phyloP scores from a whole-genome alignment of 2,329 filamentous ascomycete genomes.

The Ceratocystis colombiana region DNA sequence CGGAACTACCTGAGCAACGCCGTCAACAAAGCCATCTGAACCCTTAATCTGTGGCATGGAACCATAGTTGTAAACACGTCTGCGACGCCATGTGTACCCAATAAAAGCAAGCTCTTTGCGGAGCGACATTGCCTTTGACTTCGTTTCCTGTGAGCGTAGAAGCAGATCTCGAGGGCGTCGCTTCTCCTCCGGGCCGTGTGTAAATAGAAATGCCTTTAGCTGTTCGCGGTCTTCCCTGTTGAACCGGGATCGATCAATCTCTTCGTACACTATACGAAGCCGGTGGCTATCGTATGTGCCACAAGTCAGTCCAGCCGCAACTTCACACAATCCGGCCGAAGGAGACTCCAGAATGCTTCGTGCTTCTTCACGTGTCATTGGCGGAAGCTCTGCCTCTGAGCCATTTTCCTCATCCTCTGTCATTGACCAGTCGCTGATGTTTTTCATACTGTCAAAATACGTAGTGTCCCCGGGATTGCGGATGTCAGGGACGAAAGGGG shows the following conservation, averaged over 20 bases:
- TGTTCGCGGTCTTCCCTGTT: constrained; percentile 34
- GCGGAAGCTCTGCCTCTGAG: constrained; percentile 10
- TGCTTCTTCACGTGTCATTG: constrained; percentile 21
- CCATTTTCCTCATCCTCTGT: constrained; percentile 17
- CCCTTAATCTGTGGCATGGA: constrained; percentile 21
- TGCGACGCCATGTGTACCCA: constrained; percentile 68
- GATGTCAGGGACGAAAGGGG: constrained; percentile 73
- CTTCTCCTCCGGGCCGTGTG: constrained; percentile 53
- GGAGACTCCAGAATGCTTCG: constrained; percentile 33
- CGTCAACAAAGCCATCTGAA: not conserved
- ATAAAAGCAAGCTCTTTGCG: constrained; percentile 76
- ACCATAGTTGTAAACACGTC: constrained; percentile 26
- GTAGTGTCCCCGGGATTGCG: constrained; percentile 61
- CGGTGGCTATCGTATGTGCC: constrained; percentile 41
- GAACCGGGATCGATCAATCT: constrained; percentile 37
- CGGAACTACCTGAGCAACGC: constrained; percentile 15
- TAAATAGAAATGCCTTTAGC: constrained; percentile 43
- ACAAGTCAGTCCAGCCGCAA: constrained; percentile 39
- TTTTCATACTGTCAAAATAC: constrained; percentile 79
- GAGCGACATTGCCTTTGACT: constrained; percentile 61
- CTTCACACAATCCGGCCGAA: constrained; percentile 33
- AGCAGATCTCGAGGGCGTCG: constrained; percentile 78
- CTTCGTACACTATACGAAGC: constrained; percentile 41
- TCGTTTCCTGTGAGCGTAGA: constrained; percentile 60
- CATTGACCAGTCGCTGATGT: constrained; percentile 52